Evolutionary conservation across 1,284 basidiomycete genomes (phyloP).

Genomic region (Ganoderma multipileum): DNA sequence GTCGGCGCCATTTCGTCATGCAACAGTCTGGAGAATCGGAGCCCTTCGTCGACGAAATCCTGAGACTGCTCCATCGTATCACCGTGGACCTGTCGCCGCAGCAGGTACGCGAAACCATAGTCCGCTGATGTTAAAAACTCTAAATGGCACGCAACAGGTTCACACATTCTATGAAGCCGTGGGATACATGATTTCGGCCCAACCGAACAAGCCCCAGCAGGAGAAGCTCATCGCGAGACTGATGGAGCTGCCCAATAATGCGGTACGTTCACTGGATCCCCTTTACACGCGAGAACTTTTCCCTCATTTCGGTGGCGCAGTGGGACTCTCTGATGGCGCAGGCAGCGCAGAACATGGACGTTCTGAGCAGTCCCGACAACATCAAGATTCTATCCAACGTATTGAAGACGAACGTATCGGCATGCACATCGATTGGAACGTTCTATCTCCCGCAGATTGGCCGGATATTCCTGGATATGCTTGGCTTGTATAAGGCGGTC

Average conservation of each 20-base stretch:
- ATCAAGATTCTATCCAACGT: slow-evolving; percentile 98
- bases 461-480: slow-evolving; percentile 97
- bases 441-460: slow-evolving; percentile 98
- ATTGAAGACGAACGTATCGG: slow-evolving; percentile 98
- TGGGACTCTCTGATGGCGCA: slow-evolving; percentile 99
- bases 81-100: slow-evolving; percentile 95
- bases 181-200: slow-evolving; percentile 99
- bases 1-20: slow-evolving; percentile 98
- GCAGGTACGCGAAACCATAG: slow-evolving; percentile 62
- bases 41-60: slow-evolving; percentile 98
- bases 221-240: slow-evolving; percentile 94
- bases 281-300: not conserved
- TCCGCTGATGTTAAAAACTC: slow-evolving; percentile 3
- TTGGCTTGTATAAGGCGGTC: slow-evolving; percentile 97
- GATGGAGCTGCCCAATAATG: slow-evolving; percentile 98
- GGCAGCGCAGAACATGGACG: slow-evolving; percentile 93
- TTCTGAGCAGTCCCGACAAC: slow-evolving; percentile 91
- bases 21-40: slow-evolving; percentile 97
- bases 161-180: slow-evolving; percentile 99
- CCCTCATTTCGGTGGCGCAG: slow-evolving; percentile 45
- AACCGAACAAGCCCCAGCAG: slow-evolving; percentile 97
- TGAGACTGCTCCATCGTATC: slow-evolving; percentile 91
- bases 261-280: slow-evolving; percentile 57
- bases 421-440: slow-evolving; percentile 95
- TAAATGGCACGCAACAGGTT: slow-evolving; percentile 57